A percentile compares a stretch with the other conserved stretches of the same genome.
These are phyloP conservation scores for Dothistroma pini DNA, from an alignment of 2,329 filamentous ascomycete genomes.

Conservation along the genomic window DNA sequence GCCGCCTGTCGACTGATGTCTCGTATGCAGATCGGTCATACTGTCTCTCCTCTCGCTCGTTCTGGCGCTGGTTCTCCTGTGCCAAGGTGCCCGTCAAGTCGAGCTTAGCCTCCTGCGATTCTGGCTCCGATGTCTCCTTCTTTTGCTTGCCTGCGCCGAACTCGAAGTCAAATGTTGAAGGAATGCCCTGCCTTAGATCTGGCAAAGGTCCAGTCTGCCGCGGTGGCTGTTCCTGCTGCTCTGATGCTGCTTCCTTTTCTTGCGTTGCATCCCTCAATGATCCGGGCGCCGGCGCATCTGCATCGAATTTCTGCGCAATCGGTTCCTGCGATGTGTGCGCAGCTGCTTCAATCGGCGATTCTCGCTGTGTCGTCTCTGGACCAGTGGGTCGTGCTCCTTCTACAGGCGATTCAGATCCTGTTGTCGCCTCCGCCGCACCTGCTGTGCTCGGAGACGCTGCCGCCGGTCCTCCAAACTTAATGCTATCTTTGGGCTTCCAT, in stretches of 20 bases:
- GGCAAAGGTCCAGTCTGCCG: conserved; percentile 62
- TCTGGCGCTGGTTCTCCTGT: conserved; percentile 29
- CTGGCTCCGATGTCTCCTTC: conserved; percentile 29
- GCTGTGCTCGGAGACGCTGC: conserved; percentile 20
- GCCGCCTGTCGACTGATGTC: conserved; percentile 81
- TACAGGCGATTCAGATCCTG: conserved; percentile 25
- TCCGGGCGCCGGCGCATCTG: conserved; percentile 30
- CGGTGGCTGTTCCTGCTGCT: conserved; percentile 22
- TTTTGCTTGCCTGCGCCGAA: conserved; percentile 46
- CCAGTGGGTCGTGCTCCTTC: conserved; percentile 36
- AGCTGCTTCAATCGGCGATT: conserved; percentile 19
- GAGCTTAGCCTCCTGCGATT: conserved; percentile 29
- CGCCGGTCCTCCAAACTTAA: conserved; percentile 36
- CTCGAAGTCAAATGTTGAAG: conserved; percentile 82
- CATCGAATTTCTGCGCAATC: conserved; percentile 29
- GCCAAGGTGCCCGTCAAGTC: conserved; percentile 29
- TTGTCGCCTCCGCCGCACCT: conserved; percentile 15
- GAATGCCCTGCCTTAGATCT: conserved; percentile 90
- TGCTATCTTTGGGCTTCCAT: conserved; percentile 40
- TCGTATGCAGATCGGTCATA: conserved; percentile 78
- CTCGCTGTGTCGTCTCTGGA: conserved; percentile 28
- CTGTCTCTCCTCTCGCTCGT: conserved; percentile 53
- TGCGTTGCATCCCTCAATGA: conserved; percentile 26
- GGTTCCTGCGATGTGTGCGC: conserved; percentile 25
- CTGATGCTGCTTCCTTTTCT: conserved; percentile 28